Conservation (phyloP, 1,284 basidiomycete genomes). For the Abortiporus biennis region DNA sequence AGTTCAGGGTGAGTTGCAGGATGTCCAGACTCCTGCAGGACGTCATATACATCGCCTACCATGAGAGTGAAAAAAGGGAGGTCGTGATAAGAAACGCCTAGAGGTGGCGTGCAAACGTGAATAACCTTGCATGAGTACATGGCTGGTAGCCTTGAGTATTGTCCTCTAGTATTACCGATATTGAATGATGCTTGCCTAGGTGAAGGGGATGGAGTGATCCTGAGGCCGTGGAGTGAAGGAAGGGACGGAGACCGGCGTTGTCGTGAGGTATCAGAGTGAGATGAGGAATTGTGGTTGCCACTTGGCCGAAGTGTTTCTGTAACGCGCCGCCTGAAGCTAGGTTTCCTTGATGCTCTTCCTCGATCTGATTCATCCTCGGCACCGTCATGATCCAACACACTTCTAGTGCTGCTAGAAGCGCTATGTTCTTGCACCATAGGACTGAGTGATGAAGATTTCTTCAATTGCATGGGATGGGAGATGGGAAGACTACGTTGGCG, state of each 20-base stretch:
- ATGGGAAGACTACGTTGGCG: too few relatives aligned
- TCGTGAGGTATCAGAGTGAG: constrained; percentile 12
- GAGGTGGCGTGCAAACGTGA: constrained; percentile 59
- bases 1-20: constrained; percentile 63
- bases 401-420: too few relatives aligned
- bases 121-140: constrained; percentile 62
- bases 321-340: constrained; percentile 39
- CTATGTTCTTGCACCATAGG: too few relatives aligned
- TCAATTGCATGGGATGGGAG: too few relatives aligned
- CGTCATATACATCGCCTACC: constrained; percentile 55
- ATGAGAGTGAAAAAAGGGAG: constrained; percentile 67
- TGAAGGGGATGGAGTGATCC: constrained; percentile 14
- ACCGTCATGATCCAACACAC: too few relatives aligned
- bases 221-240: constrained; percentile 12
- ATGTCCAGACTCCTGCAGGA: constrained; percentile 71
- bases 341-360: constrained; percentile 36
- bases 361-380: too few relatives aligned
- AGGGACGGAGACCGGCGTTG: constrained; percentile 24
- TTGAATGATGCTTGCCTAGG: constrained; percentile 16
- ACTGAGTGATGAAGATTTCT: too few relatives aligned
- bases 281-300: neutral
- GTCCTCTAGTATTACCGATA: constrained; percentile 8
- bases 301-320: constrained; percentile 36
- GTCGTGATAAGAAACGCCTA: constrained; percentile 57
- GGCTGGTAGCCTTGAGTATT: too few relatives aligned